phyloP scores from a whole-genome alignment of 495 filamentous ascomycete genomes.

The Aspergillus coremiiformis region DNA sequence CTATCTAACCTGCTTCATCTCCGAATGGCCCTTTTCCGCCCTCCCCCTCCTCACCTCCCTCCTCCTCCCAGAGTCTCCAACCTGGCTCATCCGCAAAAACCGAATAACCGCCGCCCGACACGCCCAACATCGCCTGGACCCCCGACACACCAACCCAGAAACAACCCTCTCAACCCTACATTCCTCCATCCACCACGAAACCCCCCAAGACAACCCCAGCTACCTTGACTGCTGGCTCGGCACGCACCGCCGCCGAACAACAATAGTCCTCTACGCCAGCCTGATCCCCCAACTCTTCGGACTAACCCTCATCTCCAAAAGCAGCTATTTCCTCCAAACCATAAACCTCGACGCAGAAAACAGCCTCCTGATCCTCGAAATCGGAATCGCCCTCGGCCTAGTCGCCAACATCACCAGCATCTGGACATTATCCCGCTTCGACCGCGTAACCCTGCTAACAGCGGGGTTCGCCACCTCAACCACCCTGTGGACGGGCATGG shows the following conservation, averaged over 20 bases:
- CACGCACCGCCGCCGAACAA: constrained; percentile 37
- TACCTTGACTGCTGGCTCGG: constrained; percentile 41
- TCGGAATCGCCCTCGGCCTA: constrained; percentile 26
- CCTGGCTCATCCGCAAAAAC: constrained; percentile 60
- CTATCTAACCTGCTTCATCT: constrained; percentile 25
- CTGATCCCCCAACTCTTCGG: constrained; percentile 28
- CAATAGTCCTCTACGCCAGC: constrained; percentile 37
- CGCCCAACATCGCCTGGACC: constrained; percentile 18
- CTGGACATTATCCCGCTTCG: constrained; percentile 22
- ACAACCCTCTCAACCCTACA: constrained; percentile 15
- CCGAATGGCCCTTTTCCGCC: constrained; percentile 31
- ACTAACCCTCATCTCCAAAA: constrained; percentile 23
- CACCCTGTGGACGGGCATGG: constrained; percentile 26
- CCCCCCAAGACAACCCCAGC: constrained; percentile 14
- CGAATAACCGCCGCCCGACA: constrained; percentile 53
- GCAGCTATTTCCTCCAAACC: constrained; percentile 30
- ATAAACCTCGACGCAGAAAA: constrained; percentile 26
- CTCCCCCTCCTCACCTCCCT: constrained; percentile 55
- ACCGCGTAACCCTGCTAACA: constrained; percentile 20
- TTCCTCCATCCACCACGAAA: constrained; percentile 19
- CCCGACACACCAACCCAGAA: constrained; percentile 1
- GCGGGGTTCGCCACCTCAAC: constrained; percentile 10
- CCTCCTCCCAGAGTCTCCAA: constrained; percentile 69
- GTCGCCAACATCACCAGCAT: constrained; percentile 26
- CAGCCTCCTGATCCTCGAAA: constrained; percentile 26